Evolutionary conservation across 768 basidiomycete species (phyloP).

Genomic region (Lactifluus subvellereus): DNA sequence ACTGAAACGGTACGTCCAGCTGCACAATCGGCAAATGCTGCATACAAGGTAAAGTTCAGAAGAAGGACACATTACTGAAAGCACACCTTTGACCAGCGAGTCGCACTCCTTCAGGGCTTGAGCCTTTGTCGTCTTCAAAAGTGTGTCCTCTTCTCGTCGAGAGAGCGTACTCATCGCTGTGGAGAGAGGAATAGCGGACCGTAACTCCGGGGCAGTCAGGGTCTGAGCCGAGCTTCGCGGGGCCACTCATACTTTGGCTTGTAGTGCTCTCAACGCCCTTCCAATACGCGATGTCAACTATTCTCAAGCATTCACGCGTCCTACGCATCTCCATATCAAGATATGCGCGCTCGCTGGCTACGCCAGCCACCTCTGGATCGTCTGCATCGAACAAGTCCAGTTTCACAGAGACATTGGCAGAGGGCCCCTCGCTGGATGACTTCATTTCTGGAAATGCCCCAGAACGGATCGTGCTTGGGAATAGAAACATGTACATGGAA

Average conservation of each 20-base stretch:
- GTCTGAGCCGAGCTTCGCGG: background rate
- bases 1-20: slow-evolving; percentile 76
- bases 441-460: slow-evolving; percentile 61
- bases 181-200: background rate
- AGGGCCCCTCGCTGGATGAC: slow-evolving; percentile 74
- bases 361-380: slow-evolving; percentile 41
- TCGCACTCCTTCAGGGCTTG: slow-evolving; percentile 77
- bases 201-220: too few relatives aligned
- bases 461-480: slow-evolving; percentile 66
- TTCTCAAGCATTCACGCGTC: slow-evolving; percentile 21
- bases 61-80: background rate
- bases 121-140: slow-evolving; percentile 76
- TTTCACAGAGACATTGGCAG: slow-evolving; percentile 50
- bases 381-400: slow-evolving; percentile 36
- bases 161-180: slow-evolving; percentile 73
- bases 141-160: slow-evolving; percentile 80
- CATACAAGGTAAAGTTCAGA: background rate
- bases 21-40: slow-evolving; percentile 84
- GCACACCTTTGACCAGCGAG: slow-evolving; percentile 61
- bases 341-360: slow-evolving; percentile 20
- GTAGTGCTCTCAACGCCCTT: background rate
- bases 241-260: too few relatives aligned
- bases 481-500: slow-evolving; percentile 53
- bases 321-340: background rate
- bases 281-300: slow-evolving; percentile 7